Conservation (phyloP, 371 early-diverging fungal species). For the Parasitella parasitica region DNA sequence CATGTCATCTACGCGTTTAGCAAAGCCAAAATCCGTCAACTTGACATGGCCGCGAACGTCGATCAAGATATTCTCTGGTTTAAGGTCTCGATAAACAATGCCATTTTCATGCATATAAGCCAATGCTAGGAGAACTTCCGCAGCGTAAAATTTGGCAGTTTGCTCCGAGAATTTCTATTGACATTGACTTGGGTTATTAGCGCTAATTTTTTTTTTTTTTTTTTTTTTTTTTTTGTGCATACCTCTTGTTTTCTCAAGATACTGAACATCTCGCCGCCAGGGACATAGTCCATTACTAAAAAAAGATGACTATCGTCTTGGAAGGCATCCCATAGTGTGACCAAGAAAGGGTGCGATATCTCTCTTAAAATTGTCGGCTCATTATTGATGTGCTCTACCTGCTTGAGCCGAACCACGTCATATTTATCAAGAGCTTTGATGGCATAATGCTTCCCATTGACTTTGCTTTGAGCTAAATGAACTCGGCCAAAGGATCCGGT, state of each 20-base stretch:
- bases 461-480: slow-evolving; percentile 55
- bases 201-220: too few species aligned
- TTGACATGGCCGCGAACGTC: slow-evolving; percentile 93
- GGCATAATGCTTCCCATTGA: slow-evolving; percentile 66
- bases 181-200: too few species aligned
- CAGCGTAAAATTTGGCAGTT: slow-evolving; percentile 81
- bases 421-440: slow-evolving; percentile 92
- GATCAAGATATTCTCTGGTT: slow-evolving; percentile 91
- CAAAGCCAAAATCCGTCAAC: slow-evolving; percentile 99
- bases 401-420: slow-evolving; percentile 92
- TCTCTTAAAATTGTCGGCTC: slow-evolving; percentile 86
- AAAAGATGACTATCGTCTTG: slow-evolving; percentile 89
- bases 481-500: slow-evolving; percentile 74
- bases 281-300: slow-evolving; percentile 95
- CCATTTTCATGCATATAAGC: slow-evolving; percentile 91
- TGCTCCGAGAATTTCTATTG: slow-evolving; percentile 87
- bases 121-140: slow-evolving; percentile 80
- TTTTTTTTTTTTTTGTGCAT: too few species aligned
- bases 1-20: slow-evolving; percentile 88
- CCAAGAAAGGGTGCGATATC: slow-evolving; percentile 87
- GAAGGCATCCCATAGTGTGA: slow-evolving; percentile 89
- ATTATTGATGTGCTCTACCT: slow-evolving; percentile 89
- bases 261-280: slow-evolving; percentile 94
- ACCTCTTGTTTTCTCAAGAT: slow-evolving; percentile 67
- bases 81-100: slow-evolving; percentile 97